Conservation (phyloP, 441 rosid genomes). For the Biscutella laevigata region DNA sequence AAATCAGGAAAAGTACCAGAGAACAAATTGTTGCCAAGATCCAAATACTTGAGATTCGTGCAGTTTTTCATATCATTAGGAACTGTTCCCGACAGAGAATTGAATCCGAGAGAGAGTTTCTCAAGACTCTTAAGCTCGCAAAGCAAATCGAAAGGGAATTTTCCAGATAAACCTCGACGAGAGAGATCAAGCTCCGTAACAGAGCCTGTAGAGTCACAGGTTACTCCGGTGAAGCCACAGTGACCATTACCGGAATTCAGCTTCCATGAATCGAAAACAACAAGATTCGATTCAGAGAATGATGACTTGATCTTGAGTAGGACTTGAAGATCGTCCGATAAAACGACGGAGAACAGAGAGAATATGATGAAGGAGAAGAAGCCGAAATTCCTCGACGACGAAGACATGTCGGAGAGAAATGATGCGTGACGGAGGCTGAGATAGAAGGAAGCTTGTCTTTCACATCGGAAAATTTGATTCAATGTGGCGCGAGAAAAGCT, state of each 20-base stretch:
- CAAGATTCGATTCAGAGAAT: conserved; percentile 26
- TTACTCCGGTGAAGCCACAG: conserved; percentile 59
- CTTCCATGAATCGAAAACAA: conserved; percentile 49
- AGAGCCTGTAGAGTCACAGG: conserved; percentile 34
- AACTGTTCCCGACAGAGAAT: conserved; percentile 42
- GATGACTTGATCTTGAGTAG: conserved; percentile 42
- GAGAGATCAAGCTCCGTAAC: conserved; percentile 74
- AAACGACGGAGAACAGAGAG: conserved; percentile 33
- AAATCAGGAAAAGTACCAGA: conserved; percentile 54
- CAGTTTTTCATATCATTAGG: conserved; percentile 40
- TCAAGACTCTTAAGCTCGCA: conserved; percentile 52
- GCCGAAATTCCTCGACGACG: not conserved
- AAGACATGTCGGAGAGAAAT: conserved; percentile 14
- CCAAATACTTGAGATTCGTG: conserved; percentile 49
- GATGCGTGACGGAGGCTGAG: conserved; percentile 9
- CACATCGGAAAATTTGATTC: conserved; percentile 11
- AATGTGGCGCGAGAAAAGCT: conserved; percentile 14
- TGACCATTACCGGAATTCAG: not conserved
- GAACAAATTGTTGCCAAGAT: conserved; percentile 70
- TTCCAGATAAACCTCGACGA: conserved; percentile 32
- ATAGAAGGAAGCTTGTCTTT: not conserved
- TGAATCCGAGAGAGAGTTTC: conserved; percentile 63
- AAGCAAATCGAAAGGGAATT: conserved; percentile 43
- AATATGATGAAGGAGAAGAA: conserved; percentile 9
- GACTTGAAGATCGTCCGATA: conserved; percentile 50